Evolutionary conservation across 345 rosid species (phyloP), one percentile per base, ranked within the genome.

Genomic region (Melaleuca alternifolia): DNA sequence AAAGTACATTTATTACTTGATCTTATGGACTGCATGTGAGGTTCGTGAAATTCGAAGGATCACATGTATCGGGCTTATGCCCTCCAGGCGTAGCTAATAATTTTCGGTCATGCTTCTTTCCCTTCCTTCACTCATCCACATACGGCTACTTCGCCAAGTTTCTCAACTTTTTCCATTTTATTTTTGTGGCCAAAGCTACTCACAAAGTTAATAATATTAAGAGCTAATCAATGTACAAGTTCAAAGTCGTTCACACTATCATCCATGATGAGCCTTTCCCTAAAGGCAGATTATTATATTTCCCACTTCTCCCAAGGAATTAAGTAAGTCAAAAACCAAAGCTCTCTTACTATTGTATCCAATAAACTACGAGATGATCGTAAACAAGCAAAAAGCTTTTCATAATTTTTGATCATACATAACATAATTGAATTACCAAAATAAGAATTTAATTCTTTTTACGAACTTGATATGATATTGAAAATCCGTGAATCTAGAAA

Each of bases 21-120:
- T 33, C 24, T 3, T 9, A 24, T 5, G 48, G 26, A 71, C 33
- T 14, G 3, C 2, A 30, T 2, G 1, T 30, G 11, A 37, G 26
- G 6, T 71, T 3, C 1, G 4, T 0, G 0, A 10, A 5, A 71
- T 71, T 11, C 11, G 7, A 18, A 37, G 44, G 7, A 18, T 71
- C 6, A 8, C 11, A 10, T 9, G 9, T 13, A 33, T 10, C 0
- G 11, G 1, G 2, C 14, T 13, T 37, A 20, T 37, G 12, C 14
- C 0, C 23, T 71, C 0, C 11, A 1, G 20, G 7, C 37, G 4
- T 10, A 41, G 2, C 12, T 9, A 41, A 20, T 71, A 71, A 18
- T 10, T 37, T 71, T 71, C 23, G 13, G 1, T 18, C 13, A 7
- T 37, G 79, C 13, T 18, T 33, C 13, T 4, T 62, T 3, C 11